Base-by-base conservation (phyloP, 768 basidiomycete genomes). In the Amanita jacksonii region DNA sequence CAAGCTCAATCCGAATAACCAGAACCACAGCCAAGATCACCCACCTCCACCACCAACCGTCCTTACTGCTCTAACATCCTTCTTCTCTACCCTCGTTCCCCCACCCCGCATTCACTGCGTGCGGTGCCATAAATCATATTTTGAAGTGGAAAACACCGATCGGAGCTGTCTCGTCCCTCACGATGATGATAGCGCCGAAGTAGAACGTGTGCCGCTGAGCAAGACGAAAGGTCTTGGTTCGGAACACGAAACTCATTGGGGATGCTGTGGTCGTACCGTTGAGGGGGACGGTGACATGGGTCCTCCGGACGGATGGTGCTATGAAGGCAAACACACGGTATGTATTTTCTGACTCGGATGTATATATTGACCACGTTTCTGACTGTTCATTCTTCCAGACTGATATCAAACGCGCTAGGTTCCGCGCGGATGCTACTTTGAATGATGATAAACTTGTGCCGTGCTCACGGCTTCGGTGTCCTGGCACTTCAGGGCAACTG, bases 271-370 rank as follows among this genome's bases (percentile, higher is more conserved):
- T 6, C 67, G 72, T 54, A 79, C 74, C 0, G 79, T 78, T 5
- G 79, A 85, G 19, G 85, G 85, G 0, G 77, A 81, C 50, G 85
- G 86, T 1, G 81, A 85, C 49, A 81, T 81, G 64, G 85, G 85
- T 0, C 85, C 86, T 1, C 86, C 85, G 1, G 83, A 86, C 55
- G 86, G 85, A 1, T 89, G 84, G 84, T 89, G 85, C 54, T 88
- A 86, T 53, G 85, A 88, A 57, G 85, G 85, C 3, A 74, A 71
- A 58, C 85, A 89, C 57, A 87, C 85, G 6, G 79, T 80, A 40
- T 71, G 34, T 41, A 28, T 28, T 28, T n/a, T n/a, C n/a, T n/a
- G n/a, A n/a, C n/a, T n/a, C n/a, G n/a, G 34, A 27, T 31, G 39
- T 66, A 16, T 38, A 6, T 24, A 15, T 49, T 30, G 36, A 16